phyloP scores from a whole-genome alignment of 139 green algal species.

The Coelastrella sp. region DNA sequence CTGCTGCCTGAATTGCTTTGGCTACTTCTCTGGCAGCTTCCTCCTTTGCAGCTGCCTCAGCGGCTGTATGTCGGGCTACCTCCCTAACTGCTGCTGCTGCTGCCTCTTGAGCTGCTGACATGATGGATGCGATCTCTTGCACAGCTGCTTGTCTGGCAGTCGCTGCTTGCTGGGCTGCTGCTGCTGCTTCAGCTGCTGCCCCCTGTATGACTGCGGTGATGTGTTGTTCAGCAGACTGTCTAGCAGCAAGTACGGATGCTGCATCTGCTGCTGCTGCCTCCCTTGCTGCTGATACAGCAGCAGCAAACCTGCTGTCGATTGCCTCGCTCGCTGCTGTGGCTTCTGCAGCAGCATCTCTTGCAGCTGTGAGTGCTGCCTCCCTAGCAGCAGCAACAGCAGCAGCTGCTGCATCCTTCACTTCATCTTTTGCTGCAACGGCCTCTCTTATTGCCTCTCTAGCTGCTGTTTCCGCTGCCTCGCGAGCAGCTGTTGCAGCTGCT shows the following conservation, averaged over 20 bases:
- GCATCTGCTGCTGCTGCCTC: not conserved
- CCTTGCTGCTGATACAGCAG: not conserved
- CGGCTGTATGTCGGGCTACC: not conserved
- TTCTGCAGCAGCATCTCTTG: not conserved
- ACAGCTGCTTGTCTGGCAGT: not conserved
- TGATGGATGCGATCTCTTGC: not conserved
- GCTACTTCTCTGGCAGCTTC: not conserved
- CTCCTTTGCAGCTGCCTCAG: not conserved
- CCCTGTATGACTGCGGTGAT: too few relatives aligned
- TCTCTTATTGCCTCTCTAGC: not conserved
- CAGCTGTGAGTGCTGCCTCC: not conserved
- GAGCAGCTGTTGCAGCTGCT: not conserved
- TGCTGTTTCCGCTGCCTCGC: not conserved
- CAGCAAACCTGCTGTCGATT: too few relatives aligned
- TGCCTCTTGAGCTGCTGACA: conserved; percentile 3
- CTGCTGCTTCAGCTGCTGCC: not conserved
- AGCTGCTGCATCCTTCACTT: not conserved
- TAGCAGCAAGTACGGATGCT: too few relatives aligned
- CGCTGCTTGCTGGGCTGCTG: not conserved
- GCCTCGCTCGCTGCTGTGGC: not conserved
- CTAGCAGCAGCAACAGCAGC: not conserved
- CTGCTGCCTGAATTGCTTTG: not conserved
- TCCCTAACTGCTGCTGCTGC: not conserved
- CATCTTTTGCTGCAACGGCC: not conserved
- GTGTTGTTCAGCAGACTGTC: not conserved